phyloP scores from a whole-genome alignment of 805 yeast species.

The Kodamaea jinghongensis region DNA sequence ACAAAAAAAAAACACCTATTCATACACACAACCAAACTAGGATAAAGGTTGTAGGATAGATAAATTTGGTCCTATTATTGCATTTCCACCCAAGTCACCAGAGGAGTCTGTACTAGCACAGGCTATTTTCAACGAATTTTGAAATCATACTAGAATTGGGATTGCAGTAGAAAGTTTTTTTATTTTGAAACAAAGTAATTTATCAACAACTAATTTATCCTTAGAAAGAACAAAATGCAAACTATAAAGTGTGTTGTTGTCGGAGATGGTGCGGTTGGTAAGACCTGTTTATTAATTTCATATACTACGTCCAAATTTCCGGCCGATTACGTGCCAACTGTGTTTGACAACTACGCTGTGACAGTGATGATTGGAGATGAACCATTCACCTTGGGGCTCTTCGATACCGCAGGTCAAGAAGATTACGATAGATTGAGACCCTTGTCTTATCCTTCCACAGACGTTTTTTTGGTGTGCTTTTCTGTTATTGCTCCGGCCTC shows the following conservation, averaged over 20 bases:
- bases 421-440: constrained; percentile 98
- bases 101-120: too few species aligned
- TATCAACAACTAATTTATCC: too few species aligned
- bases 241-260: constrained; percentile 94
- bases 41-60: too few species aligned
- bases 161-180: too few species aligned
- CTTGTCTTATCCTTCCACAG: constrained; percentile 94
- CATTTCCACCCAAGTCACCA: too few species aligned
- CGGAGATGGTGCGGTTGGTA: constrained; percentile 99
- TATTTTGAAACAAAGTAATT: too few species aligned
- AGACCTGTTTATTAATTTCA: constrained; percentile 91
- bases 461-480: constrained; percentile 93
- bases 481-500: constrained; percentile 96
- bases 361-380: constrained; percentile 97
- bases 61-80: too few species aligned
- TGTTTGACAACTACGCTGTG: constrained; percentile 91
- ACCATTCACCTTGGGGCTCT: constrained; percentile 94
- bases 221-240: constrained; percentile 34
- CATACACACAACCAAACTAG: too few species aligned
- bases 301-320: constrained; percentile 97
- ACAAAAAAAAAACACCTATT: too few species aligned
- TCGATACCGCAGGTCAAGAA: constrained; percentile 99
- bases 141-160: too few species aligned
- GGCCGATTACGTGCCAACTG: constrained; percentile 98
- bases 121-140: too few species aligned